Evolutionary conservation across 2,329 filamentous ascomycete genomes (phyloP).

Genomic region (Cyclaneusma minus): DNA sequence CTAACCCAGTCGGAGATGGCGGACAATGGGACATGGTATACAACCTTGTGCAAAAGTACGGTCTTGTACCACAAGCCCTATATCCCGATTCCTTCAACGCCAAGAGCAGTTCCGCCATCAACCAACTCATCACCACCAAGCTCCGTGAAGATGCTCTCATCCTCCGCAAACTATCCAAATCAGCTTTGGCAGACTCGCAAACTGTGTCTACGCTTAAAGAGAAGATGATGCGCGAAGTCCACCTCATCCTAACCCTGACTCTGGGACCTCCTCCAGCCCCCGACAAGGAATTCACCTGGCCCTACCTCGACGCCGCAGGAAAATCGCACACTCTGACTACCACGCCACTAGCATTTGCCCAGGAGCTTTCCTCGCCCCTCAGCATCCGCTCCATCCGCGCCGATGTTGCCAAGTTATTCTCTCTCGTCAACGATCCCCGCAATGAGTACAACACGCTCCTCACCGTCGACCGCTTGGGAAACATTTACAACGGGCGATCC

Average conservation of each 20-base stretch:
- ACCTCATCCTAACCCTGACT: slow-evolving; percentile 66
- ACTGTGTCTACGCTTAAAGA: slow-evolving; percentile 40
- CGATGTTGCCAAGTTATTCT: slow-evolving; percentile 56
- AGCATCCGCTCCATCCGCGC: slow-evolving; percentile 40
- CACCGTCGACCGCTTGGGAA: slow-evolving; percentile 66
- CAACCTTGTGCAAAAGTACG: slow-evolving; percentile 76
- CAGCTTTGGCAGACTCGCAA: slow-evolving; percentile 6
- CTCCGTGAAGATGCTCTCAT: slow-evolving; percentile 71
- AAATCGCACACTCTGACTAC: slow-evolving; percentile 45
- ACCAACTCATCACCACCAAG: slow-evolving; percentile 65
- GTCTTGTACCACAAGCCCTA: slow-evolving; percentile 65
- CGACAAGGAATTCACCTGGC: slow-evolving; percentile 60
- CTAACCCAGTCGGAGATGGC: slow-evolving; percentile 59
- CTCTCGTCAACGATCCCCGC: slow-evolving; percentile 72
- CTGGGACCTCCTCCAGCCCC: slow-evolving; percentile 65
- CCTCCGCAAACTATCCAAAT: slow-evolving; percentile 42
- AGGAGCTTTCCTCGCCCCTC: slow-evolving; percentile 45
- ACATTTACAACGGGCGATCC: slow-evolving; percentile 48
- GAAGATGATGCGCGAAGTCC: slow-evolving; percentile 65
- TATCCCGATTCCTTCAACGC: slow-evolving; percentile 78
- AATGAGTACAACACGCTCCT: slow-evolving; percentile 58
- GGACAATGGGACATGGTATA: slow-evolving; percentile 90
- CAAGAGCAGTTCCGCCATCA: slow-evolving; percentile 52
- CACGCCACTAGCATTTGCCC: slow-evolving; percentile 58
- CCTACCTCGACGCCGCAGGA: slow-evolving; percentile 56